Evolutionary conservation across 2,329 filamentous ascomycete species (phyloP).

Genomic region (Bipolaris cookei): DNA sequence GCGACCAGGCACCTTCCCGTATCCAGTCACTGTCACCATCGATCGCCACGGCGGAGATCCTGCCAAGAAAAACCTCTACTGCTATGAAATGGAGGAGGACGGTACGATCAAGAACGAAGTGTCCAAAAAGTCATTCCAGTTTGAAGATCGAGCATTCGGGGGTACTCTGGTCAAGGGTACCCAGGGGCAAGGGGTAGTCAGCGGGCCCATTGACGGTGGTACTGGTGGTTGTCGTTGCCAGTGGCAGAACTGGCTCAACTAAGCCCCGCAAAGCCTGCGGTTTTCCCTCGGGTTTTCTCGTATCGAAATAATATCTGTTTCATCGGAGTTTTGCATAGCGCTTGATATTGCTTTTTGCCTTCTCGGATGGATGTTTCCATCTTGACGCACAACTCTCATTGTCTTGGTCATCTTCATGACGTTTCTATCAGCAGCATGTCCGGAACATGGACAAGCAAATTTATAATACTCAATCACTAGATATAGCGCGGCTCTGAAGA

Average conservation of each 20-base stretch:
- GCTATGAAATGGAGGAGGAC: constrained; percentile 61
- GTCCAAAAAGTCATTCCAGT: constrained; percentile 54
- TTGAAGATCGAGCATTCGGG: constrained; percentile 60
- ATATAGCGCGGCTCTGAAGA: constrained; percentile 8
- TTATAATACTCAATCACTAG: constrained; percentile 13
- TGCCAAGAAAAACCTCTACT: constrained; percentile 64
- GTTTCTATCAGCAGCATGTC: constrained; percentile 16
- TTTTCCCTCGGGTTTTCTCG: constrained; percentile 5
- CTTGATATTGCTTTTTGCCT: constrained; percentile 10
- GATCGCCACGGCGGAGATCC: constrained; percentile 65
- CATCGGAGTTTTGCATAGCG: constrained; percentile 32
- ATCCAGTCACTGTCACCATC: constrained; percentile 64
- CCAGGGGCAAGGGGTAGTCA: constrained; percentile 50
- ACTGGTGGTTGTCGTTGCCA: constrained; percentile 65
- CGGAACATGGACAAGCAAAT: constrained; percentile 8
- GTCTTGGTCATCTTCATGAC: background rate
- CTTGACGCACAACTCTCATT: constrained; percentile 3
- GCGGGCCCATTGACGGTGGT: constrained; percentile 63
- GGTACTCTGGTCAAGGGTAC: constrained; percentile 61
- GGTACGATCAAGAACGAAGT: constrained; percentile 50
- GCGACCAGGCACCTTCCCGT: constrained; percentile 65
- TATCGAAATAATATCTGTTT: constrained; percentile 11
- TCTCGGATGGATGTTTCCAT: constrained; percentile 8
- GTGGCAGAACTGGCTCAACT: constrained; percentile 62
- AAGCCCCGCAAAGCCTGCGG: constrained; percentile 1